Conservation (phyloP, 1,284 basidiomycete genomes). For the Exobasidium rhododendri region DNA sequence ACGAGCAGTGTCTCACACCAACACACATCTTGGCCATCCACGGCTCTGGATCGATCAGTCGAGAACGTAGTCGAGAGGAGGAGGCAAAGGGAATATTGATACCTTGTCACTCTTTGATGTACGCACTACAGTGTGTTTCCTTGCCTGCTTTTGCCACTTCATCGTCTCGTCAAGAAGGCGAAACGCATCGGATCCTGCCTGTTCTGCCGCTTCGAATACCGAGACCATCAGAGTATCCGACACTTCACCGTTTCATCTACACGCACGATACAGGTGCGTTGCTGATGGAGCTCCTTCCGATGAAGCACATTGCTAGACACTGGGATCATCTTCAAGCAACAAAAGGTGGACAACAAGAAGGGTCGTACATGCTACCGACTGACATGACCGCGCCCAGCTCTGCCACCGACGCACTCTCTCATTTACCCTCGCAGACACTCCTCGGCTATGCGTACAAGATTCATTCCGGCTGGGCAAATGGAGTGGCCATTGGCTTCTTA, state of each 20-base stretch:
- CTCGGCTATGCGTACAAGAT: conserved; percentile 10
- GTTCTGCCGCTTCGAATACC: conserved; percentile 15
- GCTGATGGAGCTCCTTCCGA: conserved; percentile 12
- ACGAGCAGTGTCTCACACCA: background rate
- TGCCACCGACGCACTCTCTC: conserved; percentile 14
- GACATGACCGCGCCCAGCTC: background rate
- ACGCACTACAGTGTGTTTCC: conserved; percentile 20
- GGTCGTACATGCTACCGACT: background rate
- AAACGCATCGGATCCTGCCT: conserved; percentile 5
- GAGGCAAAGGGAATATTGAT: conserved; percentile 13
- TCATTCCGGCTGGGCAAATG: conserved; percentile 20
- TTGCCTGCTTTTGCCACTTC: conserved; percentile 11
- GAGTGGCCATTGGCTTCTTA: conserved; percentile 19
- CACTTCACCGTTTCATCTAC: conserved; percentile 20
- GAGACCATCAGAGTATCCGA: conserved; percentile 4
- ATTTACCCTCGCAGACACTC: conserved; percentile 1
- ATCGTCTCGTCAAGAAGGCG: background rate
- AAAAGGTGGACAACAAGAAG: background rate
- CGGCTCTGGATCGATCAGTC: background rate
- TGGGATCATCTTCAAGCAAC: background rate
- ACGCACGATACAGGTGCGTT: conserved; percentile 12
- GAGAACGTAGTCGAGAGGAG: background rate
- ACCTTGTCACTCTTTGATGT: conserved; percentile 19
- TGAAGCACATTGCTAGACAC: conserved; percentile 8
- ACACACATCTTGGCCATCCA: conserved; percentile 18